Percentiles rank a stretch among this genome's conserved stretches.
Evolutionary conservation across 2,329 filamentous ascomycete species (phyloP).

Genomic region (Chalaropsis ovoidea): DNA sequence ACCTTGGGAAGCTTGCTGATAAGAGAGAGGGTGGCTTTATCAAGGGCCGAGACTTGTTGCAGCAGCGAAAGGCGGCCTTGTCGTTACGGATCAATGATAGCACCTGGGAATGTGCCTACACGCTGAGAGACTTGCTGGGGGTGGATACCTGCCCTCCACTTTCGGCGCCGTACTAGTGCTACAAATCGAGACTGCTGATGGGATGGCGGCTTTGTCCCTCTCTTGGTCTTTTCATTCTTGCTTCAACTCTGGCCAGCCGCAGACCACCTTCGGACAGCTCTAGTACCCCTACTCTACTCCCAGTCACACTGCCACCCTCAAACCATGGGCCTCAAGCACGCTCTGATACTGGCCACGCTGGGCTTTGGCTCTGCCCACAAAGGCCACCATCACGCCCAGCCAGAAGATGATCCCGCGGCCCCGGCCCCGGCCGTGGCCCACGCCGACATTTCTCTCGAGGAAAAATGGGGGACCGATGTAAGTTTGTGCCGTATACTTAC

Average conservation of each 20-base stretch:
- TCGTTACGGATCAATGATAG: not conserved
- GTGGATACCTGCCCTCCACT: not conserved
- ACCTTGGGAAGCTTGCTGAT: not conserved
- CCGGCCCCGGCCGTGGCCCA: too few species aligned
- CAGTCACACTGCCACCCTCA: not conserved
- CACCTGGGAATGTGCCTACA: not conserved
- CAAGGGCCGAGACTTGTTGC: not conserved
- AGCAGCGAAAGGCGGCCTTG: not conserved
- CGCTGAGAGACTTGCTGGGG: not conserved
- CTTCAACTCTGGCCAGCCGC: not conserved
- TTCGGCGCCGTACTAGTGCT: not conserved
- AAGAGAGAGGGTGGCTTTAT: constrained; percentile 11
- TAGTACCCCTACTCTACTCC: too few species aligned
- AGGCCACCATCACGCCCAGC: constrained; percentile 8
- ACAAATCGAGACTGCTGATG: not conserved
- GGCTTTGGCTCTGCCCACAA: constrained; percentile 17
- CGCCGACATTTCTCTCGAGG: constrained; percentile 12
- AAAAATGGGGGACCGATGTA: constrained; percentile 26
- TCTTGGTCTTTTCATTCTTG: not conserved
- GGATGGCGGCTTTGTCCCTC: not conserved
- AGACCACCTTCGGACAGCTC: not conserved
- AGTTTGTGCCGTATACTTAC: constrained; percentile 2
- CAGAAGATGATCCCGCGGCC: too few species aligned
- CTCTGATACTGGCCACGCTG: constrained; percentile 9
- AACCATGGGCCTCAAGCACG: constrained; percentile 17